Base-by-base conservation (phyloP, 306 rosid genomes). In the Castanea crenata region DNA sequence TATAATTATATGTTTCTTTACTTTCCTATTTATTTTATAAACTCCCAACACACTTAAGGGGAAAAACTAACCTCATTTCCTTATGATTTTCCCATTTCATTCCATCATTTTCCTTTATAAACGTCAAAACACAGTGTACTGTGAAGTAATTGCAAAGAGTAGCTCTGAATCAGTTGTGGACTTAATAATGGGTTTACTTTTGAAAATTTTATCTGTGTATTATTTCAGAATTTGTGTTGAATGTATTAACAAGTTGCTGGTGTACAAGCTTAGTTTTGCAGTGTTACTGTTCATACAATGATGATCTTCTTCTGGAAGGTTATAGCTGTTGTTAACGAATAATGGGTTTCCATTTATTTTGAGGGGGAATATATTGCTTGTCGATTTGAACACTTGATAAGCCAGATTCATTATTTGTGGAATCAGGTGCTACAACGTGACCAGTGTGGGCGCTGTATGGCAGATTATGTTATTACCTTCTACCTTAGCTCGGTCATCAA, bases 391-490 rank as follows among this genome's bases (percentile, higher is more conserved):
- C 54, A 63, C 14, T 69, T 1, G 44, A 49, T 32, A 8, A 76
- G 76, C 74, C 83, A 49, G 59, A 58, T 32, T 57, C 32, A 41
- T 75, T 83, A 70, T 80, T 55, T 83, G 86, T 81, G 78, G 61
- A 79, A 74, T 79, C 82, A 95, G 99, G 92, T 87, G 79, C 83
- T 95, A 69, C 95, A 92, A 75, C 99, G 92, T 75, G 90, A 90
- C 84, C 89, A 84, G 55, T 91, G 99, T 80, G 98, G 99, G 35
- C 91, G 97, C 80, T 84, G 94, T 74, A 57, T 89, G 76, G 55
- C 88, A 55, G 98, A 95, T 85, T 82, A 85, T 77, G 82, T 86
- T 86, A 23, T 7, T 94, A 68, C 67, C 5, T 55, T 79, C 74
- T 77, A 81, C 93, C 19, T 79, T 91, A 65, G 90, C 85, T 19